Conservation (phyloP, 768 basidiomycete species). For the Rubroboletus pulcherrimus region DNA sequence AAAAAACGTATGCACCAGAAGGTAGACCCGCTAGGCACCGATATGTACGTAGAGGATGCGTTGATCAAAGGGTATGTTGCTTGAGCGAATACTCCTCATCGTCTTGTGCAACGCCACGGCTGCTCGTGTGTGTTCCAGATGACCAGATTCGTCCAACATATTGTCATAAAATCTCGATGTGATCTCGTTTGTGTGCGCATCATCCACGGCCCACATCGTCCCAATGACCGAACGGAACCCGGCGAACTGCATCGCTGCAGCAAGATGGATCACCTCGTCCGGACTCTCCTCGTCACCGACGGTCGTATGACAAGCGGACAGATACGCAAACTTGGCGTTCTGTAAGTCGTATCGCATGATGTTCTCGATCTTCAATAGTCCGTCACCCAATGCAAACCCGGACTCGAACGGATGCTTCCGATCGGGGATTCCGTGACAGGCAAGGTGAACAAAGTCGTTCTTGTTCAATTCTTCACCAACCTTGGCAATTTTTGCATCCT, state of each 20-base stretch:
- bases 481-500: no score
- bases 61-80: not conserved
- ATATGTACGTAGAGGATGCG: constrained; percentile 1
- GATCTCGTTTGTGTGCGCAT: not conserved
- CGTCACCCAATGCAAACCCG: constrained; percentile 1
- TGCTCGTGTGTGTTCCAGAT: not conserved
- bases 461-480: no score
- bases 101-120: not conserved
- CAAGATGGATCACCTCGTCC: constrained; percentile 2
- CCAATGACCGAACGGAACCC: constrained; percentile 10
- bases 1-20: not conserved
- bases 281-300: not conserved
- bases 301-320: no score
- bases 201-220: constrained; percentile 15
- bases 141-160: not conserved
- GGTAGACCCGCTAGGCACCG: not conserved
- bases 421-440: constrained; percentile 19
- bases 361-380: not conserved
- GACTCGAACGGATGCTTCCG: not conserved
- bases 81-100: not conserved
- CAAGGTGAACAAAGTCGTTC: no score
- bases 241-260: constrained; percentile 1
- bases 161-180: not conserved
- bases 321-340: constrained; percentile 10
- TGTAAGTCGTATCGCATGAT: constrained; percentile 6